Evolutionary conservation across 495 filamentous ascomycete species (phyloP).

Genomic region (Hypoxylon lenormandii): DNA sequence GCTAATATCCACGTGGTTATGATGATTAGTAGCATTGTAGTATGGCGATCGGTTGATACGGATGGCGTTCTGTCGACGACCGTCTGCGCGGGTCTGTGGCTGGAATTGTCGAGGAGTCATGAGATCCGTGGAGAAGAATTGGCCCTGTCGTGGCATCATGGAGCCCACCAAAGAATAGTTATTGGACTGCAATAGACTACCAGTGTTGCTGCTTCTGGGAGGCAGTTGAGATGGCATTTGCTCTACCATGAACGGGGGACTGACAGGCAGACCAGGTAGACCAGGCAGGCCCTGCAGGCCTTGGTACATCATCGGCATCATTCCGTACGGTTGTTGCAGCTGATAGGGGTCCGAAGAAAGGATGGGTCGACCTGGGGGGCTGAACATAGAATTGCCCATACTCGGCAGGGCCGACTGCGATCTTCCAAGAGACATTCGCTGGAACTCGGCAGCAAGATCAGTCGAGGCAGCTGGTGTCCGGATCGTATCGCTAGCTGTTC

Average conservation of each 20-base stretch:
- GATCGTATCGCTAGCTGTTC: constrained; percentile 6
- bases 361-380: constrained; percentile 56
- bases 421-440: constrained; percentile 46
- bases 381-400: constrained; percentile 45
- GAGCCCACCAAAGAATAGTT: constrained; percentile 54
- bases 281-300: constrained; percentile 9
- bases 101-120: constrained; percentile 48
- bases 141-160: constrained; percentile 41
- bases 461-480: constrained; percentile 20
- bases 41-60: constrained; percentile 56
- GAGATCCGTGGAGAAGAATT: constrained; percentile 32
- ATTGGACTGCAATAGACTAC: constrained; percentile 44
- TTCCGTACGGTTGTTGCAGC: constrained; percentile 46
- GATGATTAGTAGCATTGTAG: constrained; percentile 62
- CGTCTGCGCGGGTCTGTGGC: constrained; percentile 44
- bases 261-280: constrained; percentile 19
- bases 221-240: constrained; percentile 54
- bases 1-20: constrained; percentile 75
- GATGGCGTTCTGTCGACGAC: constrained; percentile 58
- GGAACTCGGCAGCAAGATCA: constrained; percentile 40
- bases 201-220: constrained; percentile 41
- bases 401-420: constrained; percentile 33
- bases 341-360: constrained; percentile 24
- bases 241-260: constrained; percentile 52
- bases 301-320: constrained; percentile 56